Base-by-base conservation (phyloP, 805 yeast genomes). In the Starmera dryadoides region DNA sequence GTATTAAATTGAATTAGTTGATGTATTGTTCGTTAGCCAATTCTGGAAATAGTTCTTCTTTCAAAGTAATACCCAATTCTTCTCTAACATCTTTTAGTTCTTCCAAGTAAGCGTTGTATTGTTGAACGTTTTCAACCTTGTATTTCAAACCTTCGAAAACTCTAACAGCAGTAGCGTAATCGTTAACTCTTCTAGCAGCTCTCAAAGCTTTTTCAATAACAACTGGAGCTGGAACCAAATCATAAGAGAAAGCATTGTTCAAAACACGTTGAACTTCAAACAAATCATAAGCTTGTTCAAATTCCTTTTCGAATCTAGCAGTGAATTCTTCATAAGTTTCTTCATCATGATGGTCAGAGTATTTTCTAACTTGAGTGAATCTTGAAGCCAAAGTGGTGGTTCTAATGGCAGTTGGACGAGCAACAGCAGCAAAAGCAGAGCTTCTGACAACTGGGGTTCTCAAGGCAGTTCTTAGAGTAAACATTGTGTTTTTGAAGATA, bases 131-230 rank as follows among this genome's bases (percentile, higher is more conserved):
- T 68, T 91, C 97, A 49, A 93, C 98, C 75, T 93, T 93, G 79
- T 80, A 86, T 67, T 85, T 86, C 63, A 93, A 78, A 51, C 95
- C 98, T 75, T 91, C 98, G 58, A 93, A 93, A 41, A 95, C 96
- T 72, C 98, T 86, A 53, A 88, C 93, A 41, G 98, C 98, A 44
- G 98, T 89, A 45, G 98, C 96, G 71, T 86, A 86, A 72, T 93
- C 98, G 69, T 93, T 87, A 52, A 93, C 98, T 71, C 98, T 86
- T 81, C 98, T 89, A 55, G 97, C 89, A 35, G 98, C 98, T 71
- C 86, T 81, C 62, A 93, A 75, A 36, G 98, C 98, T 69, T 84
- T 86, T 69, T 86, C 96, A 59, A 93, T 76, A 47, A 93, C 98
- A 46, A 84, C 78, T 51, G 98, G 98, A 23, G 98, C 91, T 52